Evolutionary conservation across 2,329 filamentous ascomycete genomes (phyloP).

Genomic region (Aurifilum marmelostoma): DNA sequence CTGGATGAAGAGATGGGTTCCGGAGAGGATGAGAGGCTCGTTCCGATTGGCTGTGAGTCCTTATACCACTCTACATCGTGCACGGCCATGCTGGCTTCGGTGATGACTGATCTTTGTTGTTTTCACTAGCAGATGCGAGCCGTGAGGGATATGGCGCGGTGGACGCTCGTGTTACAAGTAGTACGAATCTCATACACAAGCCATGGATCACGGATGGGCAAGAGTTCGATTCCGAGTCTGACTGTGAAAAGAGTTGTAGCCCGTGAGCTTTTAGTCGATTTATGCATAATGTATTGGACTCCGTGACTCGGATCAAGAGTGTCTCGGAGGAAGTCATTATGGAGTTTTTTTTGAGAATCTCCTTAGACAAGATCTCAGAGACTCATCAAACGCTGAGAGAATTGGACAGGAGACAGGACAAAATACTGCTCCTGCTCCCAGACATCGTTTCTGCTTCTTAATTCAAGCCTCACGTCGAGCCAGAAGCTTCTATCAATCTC

Average conservation of each 20-base stretch:
- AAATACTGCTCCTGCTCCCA: not conserved
- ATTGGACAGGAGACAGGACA: not conserved
- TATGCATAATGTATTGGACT: not conserved
- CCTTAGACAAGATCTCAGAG: not conserved
- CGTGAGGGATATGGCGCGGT: constrained; percentile 1
- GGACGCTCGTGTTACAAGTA: not conserved
- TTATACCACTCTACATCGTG: not conserved
- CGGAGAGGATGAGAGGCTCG: not conserved
- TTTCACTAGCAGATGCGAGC: not conserved
- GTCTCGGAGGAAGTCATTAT: not conserved
- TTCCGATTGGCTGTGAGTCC: not conserved
- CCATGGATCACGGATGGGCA: not conserved
- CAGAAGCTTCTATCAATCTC: too few species aligned
- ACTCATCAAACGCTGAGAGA: not conserved
- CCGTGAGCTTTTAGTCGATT: too few species aligned
- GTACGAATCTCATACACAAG: not conserved
- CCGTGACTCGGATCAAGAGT: not conserved
- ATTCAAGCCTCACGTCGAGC: too few species aligned
- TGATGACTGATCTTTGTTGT: not conserved
- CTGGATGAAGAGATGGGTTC: not conserved
- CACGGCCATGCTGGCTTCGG: not conserved
- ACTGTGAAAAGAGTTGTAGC: not conserved
- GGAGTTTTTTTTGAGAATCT: not conserved
- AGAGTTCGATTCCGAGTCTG: not conserved
- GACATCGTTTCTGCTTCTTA: too few species aligned